A percentile compares a stretch with the other conserved stretches of the same genome.
Evolutionary conservation across 352 stramenopile genomes (phyloP).

Genomic region (Phytophthora fragariae): DNA sequence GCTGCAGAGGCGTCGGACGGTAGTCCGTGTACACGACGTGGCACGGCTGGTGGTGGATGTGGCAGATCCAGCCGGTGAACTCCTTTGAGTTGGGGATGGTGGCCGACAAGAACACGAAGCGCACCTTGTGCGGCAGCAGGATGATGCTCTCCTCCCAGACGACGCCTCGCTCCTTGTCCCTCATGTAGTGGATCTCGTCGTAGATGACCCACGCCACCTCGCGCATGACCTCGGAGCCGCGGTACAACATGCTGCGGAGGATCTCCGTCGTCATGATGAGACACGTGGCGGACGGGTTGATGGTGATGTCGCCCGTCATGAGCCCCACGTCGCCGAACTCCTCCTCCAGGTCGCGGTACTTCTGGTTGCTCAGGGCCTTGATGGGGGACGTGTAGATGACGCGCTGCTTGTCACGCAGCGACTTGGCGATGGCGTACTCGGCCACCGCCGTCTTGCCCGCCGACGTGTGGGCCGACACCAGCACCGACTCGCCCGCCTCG

Average conservation of each 20-base stretch:
- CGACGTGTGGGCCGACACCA: conserved; percentile 99
- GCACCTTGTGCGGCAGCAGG: conserved; percentile 97
- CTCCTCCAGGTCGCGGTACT: conserved; percentile 98
- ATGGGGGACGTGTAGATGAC: conserved; percentile 99
- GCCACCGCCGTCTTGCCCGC: conserved; percentile 97
- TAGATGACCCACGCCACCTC: conserved; percentile 99
- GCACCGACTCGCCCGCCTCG: conserved; percentile 96
- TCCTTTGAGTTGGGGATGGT: conserved; percentile 99
- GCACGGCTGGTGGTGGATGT: conserved; percentile 99
- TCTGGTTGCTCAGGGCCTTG: conserved; percentile 99
- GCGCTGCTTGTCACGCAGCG: conserved; percentile 90
- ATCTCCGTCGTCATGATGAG: conserved; percentile 99
- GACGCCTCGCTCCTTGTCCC: conserved; percentile 98
- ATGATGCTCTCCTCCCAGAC: conserved; percentile 99
- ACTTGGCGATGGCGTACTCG: conserved; percentile 99
- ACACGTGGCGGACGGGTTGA: conserved; percentile 98
- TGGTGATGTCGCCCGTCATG: conserved; percentile 99
- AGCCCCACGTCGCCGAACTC: conserved; percentile 96
- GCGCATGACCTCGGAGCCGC: conserved; percentile 97
- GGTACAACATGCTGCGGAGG: conserved; percentile 98
- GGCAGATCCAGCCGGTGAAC: conserved; percentile 98
- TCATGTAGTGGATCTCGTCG: conserved; percentile 99
- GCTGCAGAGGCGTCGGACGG: conserved; percentile 97
- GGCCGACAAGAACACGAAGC: conserved; percentile 99
- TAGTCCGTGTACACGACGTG: conserved; percentile 99